Percentiles rank a stretch among this genome's conserved stretches.
These are phyloP conservation scores for Lasiosphaeris hirsuta DNA, from an alignment of 495 filamentous ascomycete genomes.

Conservation along the genomic window DNA sequence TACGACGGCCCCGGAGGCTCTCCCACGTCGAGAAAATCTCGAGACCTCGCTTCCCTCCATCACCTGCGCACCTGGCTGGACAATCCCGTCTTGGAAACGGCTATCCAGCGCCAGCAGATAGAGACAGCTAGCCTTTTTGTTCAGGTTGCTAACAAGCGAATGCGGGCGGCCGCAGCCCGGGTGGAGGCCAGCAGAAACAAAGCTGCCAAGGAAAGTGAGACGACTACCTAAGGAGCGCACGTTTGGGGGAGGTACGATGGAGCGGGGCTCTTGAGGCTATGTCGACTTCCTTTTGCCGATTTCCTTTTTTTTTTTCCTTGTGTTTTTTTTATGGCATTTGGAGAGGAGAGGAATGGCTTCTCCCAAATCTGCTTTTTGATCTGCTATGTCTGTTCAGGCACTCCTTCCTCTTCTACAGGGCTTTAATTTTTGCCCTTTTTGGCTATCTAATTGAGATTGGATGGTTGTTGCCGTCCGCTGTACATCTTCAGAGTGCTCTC, in stretches of 20 bases:
- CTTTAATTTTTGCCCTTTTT: too few species aligned
- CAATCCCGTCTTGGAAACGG: constrained; percentile 1
- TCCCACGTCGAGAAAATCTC: neutral
- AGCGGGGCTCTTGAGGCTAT: too few species aligned
- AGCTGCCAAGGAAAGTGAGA: neutral
- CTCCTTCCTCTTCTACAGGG: too few species aligned
- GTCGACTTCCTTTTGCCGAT: neutral
- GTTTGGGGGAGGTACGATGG: neutral
- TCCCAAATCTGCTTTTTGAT: too few species aligned
- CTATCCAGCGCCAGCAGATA: neutral
- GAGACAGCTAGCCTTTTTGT: neutral
- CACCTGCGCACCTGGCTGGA: constrained; percentile 3
- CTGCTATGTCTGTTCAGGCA: too few species aligned
- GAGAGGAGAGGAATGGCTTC: too few species aligned
- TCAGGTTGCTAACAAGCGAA: neutral
- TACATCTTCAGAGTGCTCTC: too few species aligned
- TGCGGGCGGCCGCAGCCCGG: neutral
- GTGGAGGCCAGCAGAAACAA: neutral
- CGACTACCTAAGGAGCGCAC: neutral
- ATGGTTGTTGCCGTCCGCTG: too few species aligned
- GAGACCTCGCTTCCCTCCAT: constrained; percentile 1
- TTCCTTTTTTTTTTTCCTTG: neutral
- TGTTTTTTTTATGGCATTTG: neutral
- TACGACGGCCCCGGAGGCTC: neutral
- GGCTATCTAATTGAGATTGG: too few species aligned